phyloP scores from a whole-genome alignment of 1,139 yeast genomes.

The Yamadazyma oceani region DNA sequence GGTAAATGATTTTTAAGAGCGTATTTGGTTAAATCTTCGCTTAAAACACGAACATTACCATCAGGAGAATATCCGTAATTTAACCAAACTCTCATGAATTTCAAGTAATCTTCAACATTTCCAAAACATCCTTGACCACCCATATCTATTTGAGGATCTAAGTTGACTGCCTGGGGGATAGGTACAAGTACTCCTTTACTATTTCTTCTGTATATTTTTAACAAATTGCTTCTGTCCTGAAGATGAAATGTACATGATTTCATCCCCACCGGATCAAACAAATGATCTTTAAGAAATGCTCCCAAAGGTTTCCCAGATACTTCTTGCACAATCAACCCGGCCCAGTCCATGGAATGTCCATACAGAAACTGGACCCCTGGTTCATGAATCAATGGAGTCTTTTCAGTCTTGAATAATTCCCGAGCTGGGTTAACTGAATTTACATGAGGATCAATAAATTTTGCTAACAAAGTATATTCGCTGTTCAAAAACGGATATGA shows the following conservation, averaged over 20 bases:
- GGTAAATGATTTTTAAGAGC: constrained; percentile 40
- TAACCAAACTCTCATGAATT: constrained; percentile 46
- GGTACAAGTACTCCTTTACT: constrained; percentile 18
- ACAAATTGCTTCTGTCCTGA: constrained; percentile 24
- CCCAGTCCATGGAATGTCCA: constrained; percentile 56
- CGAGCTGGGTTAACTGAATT: constrained; percentile 20
- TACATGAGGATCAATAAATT: constrained; percentile 9
- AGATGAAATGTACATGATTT: constrained; percentile 36
- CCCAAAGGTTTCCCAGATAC: constrained; percentile 45
- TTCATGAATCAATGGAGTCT: constrained; percentile 47
- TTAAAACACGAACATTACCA: constrained; percentile 32
- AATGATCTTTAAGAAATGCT: constrained; percentile 35
- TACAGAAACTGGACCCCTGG: constrained; percentile 56
- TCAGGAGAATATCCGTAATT: constrained; percentile 46
- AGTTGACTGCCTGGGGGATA: constrained; percentile 17
- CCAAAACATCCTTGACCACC: constrained; percentile 54
- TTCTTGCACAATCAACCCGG: constrained; percentile 46
- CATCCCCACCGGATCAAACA: constrained; percentile 50
- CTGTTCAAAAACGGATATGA: constrained; percentile 42
- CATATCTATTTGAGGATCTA: constrained; percentile 38
- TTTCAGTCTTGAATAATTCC: constrained; percentile 27
- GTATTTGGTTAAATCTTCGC: constrained; percentile 29
- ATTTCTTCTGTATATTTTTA: constrained; percentile 26
- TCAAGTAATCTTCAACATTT: constrained; percentile 42
- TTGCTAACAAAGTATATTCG: constrained; percentile 13